These are phyloP conservation scores for Penicillium sp. DNA, from an alignment of 2,329 filamentous ascomycete species.

Conservation along the genomic window DNA sequence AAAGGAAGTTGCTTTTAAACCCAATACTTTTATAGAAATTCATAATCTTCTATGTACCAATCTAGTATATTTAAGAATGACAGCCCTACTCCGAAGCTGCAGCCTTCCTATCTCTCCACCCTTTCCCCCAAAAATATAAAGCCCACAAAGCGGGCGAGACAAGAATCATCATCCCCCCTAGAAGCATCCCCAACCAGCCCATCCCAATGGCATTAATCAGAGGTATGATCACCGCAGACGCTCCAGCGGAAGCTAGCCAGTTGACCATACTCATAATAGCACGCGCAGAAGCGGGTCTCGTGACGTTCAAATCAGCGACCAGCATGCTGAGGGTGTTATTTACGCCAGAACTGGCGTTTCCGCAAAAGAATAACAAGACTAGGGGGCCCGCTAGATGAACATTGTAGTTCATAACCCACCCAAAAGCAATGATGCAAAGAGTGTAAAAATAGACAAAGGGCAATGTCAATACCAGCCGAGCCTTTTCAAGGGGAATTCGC, in stretches of 20 bases:
- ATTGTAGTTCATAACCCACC: neutral
- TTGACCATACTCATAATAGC: slow-evolving; percentile 6
- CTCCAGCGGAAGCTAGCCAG: slow-evolving; percentile 2
- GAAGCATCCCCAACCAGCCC: slow-evolving; percentile 8
- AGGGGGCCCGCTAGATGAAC: slow-evolving; percentile 9
- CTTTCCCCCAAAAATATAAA: neutral
- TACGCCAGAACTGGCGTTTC: slow-evolving; percentile 3
- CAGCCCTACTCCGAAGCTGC: neutral
- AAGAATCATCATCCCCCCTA: neutral
- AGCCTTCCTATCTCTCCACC: neutral
- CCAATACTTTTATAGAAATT: no score
- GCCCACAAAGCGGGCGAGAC: neutral
- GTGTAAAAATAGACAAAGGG: slow-evolving; percentile 3
- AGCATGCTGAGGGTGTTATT: neutral
- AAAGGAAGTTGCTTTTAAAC: no score
- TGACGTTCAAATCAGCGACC: neutral
- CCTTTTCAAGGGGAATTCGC: slow-evolving; percentile 3
- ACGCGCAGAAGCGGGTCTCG: neutral
- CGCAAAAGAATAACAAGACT: slow-evolving; percentile 10
- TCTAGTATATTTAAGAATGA: neutral
- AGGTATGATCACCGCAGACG: slow-evolving; percentile 7
- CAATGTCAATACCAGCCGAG: neutral
- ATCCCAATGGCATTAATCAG: slow-evolving; percentile 8
- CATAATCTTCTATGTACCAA: neutral
- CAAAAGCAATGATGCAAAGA: slow-evolving; percentile 1